Conservation (phyloP, 345 rosid species). For the Salix koriyanagi region DNA sequence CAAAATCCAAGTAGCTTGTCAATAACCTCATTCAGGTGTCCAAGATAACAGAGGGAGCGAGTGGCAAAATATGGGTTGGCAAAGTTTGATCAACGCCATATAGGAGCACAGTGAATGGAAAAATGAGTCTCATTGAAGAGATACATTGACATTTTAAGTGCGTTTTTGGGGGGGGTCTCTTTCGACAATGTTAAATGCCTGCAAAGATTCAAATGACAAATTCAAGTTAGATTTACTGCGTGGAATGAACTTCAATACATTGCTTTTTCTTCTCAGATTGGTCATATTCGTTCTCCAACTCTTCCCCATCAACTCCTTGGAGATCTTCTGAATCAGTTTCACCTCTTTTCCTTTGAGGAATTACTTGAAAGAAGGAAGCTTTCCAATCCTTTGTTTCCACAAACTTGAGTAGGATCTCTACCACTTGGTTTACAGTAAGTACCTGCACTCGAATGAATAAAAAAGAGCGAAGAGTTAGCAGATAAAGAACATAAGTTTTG, state of each 20-base stretch:
- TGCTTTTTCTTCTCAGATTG: slow-evolving; percentile 47
- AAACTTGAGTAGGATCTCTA: slow-evolving; percentile 82
- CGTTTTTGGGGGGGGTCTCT: background rate
- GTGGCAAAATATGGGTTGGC: background rate
- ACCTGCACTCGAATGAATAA: slow-evolving; percentile 43
- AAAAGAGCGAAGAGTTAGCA: background rate
- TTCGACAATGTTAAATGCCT: background rate
- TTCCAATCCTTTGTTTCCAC: slow-evolving; percentile 85
- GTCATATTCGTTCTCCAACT: slow-evolving; percentile 26
- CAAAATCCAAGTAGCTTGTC: no score
- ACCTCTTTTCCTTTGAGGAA: slow-evolving; percentile 80
- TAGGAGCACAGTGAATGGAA: background rate
- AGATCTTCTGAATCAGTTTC: slow-evolving; percentile 38
- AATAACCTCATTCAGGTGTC: background rate
- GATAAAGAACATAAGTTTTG: background rate
- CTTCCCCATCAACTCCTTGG: slow-evolving; percentile 24
- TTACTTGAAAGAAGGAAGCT: slow-evolving; percentile 77
- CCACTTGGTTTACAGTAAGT: slow-evolving; percentile 91
- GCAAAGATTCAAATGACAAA: background rate
- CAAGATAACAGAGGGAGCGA: background rate
- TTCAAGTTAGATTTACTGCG: slow-evolving; percentile 15
- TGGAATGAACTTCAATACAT: slow-evolving; percentile 41
- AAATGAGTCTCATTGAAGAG: background rate
- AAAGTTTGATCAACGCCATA: background rate
- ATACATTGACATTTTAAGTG: background rate